These are phyloP conservation scores for Saitozyma podzolica DNA, from an alignment of 768 basidiomycete genomes.

Conservation along the genomic window DNA sequence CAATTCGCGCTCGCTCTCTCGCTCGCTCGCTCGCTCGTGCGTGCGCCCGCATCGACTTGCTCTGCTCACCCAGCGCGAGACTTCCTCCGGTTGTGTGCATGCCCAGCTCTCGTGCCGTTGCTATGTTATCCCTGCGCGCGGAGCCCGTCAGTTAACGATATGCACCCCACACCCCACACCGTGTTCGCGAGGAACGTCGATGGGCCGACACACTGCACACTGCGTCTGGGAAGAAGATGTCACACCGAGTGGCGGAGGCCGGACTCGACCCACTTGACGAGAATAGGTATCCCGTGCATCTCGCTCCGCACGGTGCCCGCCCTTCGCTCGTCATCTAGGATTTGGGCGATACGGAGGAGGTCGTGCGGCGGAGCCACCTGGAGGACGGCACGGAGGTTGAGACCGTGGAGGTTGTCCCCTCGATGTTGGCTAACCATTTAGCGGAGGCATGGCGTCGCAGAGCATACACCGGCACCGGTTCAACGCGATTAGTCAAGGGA, in stretches of 20 bases:
- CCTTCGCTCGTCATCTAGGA: slow-evolving; percentile 29
- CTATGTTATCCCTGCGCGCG: slow-evolving; percentile 36
- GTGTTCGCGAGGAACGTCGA: no score
- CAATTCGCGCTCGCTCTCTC: neutral
- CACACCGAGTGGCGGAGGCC: no score
- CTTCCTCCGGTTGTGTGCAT: slow-evolving; percentile 44
- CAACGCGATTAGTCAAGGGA: no score
- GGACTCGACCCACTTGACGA: slow-evolving; percentile 12
- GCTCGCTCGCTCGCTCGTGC: neutral
- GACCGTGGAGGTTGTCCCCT: slow-evolving; percentile 31
- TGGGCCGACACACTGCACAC: no score
- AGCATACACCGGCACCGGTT: no score
- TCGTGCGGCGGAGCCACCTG: slow-evolving; percentile 32
- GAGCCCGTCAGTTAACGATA: no score
- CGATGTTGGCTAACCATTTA: slow-evolving; percentile 20
- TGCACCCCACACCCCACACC: no score
- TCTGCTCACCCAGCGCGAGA: slow-evolving; percentile 12
- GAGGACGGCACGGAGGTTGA: slow-evolving; percentile 39
- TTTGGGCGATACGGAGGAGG: slow-evolving; percentile 24
- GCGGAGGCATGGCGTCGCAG: no score
- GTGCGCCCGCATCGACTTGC: neutral
- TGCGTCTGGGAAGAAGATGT: no score
- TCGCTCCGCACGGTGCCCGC: slow-evolving; percentile 12
- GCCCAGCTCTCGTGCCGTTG: slow-evolving; percentile 31
- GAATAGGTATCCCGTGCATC: slow-evolving; percentile 40